Conservation (phyloP, 2,329 filamentous ascomycete species). For the Rhinocladiella mackenziei region DNA sequence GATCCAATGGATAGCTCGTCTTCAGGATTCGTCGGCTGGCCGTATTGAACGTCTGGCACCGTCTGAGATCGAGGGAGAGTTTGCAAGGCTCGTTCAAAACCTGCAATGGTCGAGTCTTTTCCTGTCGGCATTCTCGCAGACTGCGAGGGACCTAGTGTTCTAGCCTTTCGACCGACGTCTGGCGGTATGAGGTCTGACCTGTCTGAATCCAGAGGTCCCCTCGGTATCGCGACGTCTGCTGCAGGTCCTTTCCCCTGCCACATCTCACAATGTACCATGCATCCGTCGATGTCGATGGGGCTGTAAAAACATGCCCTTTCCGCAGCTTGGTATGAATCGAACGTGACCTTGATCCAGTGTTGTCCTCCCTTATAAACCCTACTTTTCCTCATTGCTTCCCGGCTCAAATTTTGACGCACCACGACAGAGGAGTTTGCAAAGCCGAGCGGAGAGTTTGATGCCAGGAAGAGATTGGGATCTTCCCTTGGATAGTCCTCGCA, state of each 20-base stretch:
- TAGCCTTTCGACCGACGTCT: slow-evolving; percentile 21
- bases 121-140: slow-evolving; percentile 35
- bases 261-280: slow-evolving; percentile 66
- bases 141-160: slow-evolving; percentile 33
- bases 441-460: slow-evolving; percentile 51
- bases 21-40: slow-evolving; percentile 33
- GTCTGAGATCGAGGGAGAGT: slow-evolving; percentile 41
- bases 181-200: slow-evolving; percentile 10
- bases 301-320: slow-evolving; percentile 66
- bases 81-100: slow-evolving; percentile 33
- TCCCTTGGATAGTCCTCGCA: slow-evolving; percentile 91
- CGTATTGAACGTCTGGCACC: slow-evolving; percentile 34
- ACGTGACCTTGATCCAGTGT: slow-evolving; percentile 89
- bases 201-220: slow-evolving; percentile 32
- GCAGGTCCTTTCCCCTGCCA: slow-evolving; percentile 63
- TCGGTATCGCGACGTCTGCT: slow-evolving; percentile 61
- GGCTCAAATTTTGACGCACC: slow-evolving; percentile 59
- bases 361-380: slow-evolving; percentile 77
- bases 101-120: slow-evolving; percentile 30
- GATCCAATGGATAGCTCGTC: slow-evolving; percentile 33
- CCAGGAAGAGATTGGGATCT: slow-evolving; percentile 68
- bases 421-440: slow-evolving; percentile 46
- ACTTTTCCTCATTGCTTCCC: slow-evolving; percentile 71
- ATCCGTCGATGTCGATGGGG: slow-evolving; percentile 67
- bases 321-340: slow-evolving; percentile 68